Conservation (phyloP, 371 early-diverging fungal genomes). For the Mucor velutinosus region DNA sequence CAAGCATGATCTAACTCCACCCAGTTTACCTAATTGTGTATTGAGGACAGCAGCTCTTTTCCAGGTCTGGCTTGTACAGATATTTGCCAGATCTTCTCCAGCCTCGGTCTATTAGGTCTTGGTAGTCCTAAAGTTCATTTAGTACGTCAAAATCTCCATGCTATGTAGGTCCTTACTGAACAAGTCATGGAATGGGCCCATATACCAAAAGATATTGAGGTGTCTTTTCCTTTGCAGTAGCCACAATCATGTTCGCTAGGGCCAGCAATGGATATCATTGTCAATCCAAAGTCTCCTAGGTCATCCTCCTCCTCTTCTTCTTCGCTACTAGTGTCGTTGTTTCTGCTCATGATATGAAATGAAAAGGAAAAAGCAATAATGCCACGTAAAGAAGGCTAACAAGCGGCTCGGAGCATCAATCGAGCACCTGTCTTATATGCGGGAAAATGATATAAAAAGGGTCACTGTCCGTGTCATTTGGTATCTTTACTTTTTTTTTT, state of each 20-base stretch:
- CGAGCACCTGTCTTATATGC: neutral
- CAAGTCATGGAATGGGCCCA: constrained; percentile 55
- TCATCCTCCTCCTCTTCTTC: constrained; percentile 9
- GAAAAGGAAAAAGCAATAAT: neutral
- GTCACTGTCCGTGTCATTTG: neutral
- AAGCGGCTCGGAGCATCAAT: neutral
- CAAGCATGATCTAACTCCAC: neutral
- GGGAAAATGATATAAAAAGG: neutral
- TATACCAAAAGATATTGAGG: constrained; percentile 57
- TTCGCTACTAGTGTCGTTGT: constrained; percentile 1
- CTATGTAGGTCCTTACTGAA: constrained; percentile 18
- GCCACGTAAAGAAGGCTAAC: neutral
- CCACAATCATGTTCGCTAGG: constrained; percentile 51
- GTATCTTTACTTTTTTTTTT: neutral
- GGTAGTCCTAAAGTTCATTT: constrained; percentile 56
- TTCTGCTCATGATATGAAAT: neutral
- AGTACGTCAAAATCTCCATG: neutral
- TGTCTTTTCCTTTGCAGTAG: constrained; percentile 54
- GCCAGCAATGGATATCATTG: constrained; percentile 33
- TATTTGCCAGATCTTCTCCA: constrained; percentile 73
- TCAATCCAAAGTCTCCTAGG: neutral
- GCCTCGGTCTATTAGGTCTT: constrained; percentile 66
- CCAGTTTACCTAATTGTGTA: constrained; percentile 61
- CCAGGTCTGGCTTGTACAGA: constrained; percentile 64
- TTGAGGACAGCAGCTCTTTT: constrained; percentile 69